These are phyloP conservation scores for Trifolium fragiferum DNA, from an alignment of 306 rosid genomes.

Conservation along the genomic window DNA sequence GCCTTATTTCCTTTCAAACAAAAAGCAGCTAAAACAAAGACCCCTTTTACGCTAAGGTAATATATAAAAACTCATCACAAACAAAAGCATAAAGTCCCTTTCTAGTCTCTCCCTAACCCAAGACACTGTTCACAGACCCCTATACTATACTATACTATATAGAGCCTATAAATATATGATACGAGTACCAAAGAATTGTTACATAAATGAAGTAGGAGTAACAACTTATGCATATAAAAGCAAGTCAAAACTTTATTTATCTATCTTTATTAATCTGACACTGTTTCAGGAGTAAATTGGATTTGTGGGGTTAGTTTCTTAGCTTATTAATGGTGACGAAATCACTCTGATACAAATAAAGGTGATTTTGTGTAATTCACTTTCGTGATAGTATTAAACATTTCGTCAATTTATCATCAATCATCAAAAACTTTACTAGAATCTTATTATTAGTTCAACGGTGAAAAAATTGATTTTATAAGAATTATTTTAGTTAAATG, in stretches of 20 bases:
- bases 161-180: conserved; percentile 8
- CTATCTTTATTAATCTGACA: conserved; percentile 50
- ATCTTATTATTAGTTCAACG: too few species aligned
- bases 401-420: too few species aligned
- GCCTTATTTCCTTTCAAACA: conserved; percentile 40
- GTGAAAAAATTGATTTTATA: too few species aligned
- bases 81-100: conserved; percentile 24
- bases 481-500: too few species aligned
- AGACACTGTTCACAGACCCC: conserved; percentile 55
- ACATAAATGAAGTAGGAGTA: conserved; percentile 21
- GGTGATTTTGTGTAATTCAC: too few species aligned
- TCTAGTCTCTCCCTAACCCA: conserved; percentile 28
- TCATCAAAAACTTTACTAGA: too few species aligned
- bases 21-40: conserved; percentile 33
- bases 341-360: too few species aligned
- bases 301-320: conserved; percentile 20
- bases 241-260: conserved; percentile 43
- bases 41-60: conserved; percentile 56
- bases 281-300: conserved; percentile 47
- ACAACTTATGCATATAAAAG: conserved; percentile 37
- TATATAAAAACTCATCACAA: conserved; percentile 52
- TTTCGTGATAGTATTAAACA: too few species aligned
- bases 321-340: too few species aligned
- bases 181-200: conserved; percentile 37
- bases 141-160: conserved; percentile 21